Percentiles rank a stretch among this genome's conserved stretches.
Conservation (phyloP, 2,329 filamentous ascomycete genomes). For the Fusarium graminum region DNA sequence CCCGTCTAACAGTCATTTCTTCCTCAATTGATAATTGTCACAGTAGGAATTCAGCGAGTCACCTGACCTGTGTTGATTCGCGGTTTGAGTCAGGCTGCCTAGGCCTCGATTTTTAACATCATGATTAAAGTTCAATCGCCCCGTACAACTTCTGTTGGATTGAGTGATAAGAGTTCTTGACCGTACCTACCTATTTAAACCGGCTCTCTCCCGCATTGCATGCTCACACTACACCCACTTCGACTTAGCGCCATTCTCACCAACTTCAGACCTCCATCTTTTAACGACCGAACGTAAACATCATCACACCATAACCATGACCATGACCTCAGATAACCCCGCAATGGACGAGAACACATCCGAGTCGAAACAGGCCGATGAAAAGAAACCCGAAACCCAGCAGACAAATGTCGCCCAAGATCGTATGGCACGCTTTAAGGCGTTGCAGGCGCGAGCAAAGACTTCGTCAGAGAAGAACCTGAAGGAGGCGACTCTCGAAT, state of each 20-base stretch:
- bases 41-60: too few relatives aligned
- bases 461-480: conserved; percentile 79
- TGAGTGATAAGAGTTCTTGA: too few relatives aligned
- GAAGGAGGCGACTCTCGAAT: conserved; percentile 86
- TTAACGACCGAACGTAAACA: conserved; percentile 6
- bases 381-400: conserved; percentile 37
- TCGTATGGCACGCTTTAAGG: conserved; percentile 85
- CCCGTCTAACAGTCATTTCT: too few relatives aligned
- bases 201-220: neutral
- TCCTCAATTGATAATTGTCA: too few relatives aligned
- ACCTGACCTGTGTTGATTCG: too few relatives aligned
- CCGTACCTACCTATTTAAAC: neutral
- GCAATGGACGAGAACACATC: conserved; percentile 13
- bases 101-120: too few relatives aligned
- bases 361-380: neutral
- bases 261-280: neutral
- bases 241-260: neutral
- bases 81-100: too few relatives aligned
- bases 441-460: conserved; percentile 84
- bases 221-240: neutral
- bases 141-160: too few relatives aligned
- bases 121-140: too few relatives aligned
- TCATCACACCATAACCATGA: conserved; percentile 5
- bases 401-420: conserved; percentile 63
- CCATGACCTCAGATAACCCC: conserved; percentile 46